Conservation (phyloP, 1,284 basidiomycete species). For the Rhizopogon parksii region DNA sequence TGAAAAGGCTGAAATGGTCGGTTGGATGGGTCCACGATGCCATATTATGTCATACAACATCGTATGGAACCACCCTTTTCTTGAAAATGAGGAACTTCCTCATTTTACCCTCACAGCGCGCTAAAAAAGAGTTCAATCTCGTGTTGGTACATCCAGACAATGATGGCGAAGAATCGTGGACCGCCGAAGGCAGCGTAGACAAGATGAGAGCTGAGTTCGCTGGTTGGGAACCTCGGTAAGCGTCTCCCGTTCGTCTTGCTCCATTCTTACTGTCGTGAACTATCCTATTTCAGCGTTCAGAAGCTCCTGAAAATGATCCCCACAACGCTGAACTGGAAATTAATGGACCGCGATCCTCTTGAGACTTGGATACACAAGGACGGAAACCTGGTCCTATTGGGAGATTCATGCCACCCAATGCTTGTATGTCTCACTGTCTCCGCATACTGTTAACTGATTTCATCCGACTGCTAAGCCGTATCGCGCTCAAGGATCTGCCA, state of each 20-base stretch:
- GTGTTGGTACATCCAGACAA: conserved; percentile 40
- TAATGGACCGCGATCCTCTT: conserved; percentile 44
- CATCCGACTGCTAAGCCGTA: conserved; percentile 41
- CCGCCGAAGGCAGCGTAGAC: conserved; percentile 31
- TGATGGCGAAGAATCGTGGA: conserved; percentile 36
- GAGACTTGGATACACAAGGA: conserved; percentile 43
- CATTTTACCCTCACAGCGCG: conserved; percentile 23
- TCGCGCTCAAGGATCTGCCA: conserved; percentile 61
- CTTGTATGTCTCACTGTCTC: conserved; percentile 35
- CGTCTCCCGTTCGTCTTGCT: conserved; percentile 3
- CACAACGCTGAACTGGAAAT: conserved; percentile 41
- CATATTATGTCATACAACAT: conserved; percentile 35
- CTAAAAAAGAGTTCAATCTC: conserved; percentile 41
- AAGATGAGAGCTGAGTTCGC: conserved; percentile 40
- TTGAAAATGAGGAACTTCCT: not conserved
- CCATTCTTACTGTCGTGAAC: conserved; percentile 7
- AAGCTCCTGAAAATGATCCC: conserved; percentile 42
- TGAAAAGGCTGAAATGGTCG: conserved; percentile 33
- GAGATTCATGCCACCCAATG: conserved; percentile 61
- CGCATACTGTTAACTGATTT: not conserved
- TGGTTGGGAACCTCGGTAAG: conserved; percentile 44
- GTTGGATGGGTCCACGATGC: conserved; percentile 33
- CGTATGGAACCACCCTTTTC: conserved; percentile 11
- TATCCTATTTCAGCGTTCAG: conserved; percentile 30
- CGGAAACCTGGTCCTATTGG: conserved; percentile 43